Percentiles rank a stretch among this genome's conserved stretches.
phyloP scores from a whole-genome alignment of 495 filamentous ascomycete genomes.

The Astrothelium subdiscretum region DNA sequence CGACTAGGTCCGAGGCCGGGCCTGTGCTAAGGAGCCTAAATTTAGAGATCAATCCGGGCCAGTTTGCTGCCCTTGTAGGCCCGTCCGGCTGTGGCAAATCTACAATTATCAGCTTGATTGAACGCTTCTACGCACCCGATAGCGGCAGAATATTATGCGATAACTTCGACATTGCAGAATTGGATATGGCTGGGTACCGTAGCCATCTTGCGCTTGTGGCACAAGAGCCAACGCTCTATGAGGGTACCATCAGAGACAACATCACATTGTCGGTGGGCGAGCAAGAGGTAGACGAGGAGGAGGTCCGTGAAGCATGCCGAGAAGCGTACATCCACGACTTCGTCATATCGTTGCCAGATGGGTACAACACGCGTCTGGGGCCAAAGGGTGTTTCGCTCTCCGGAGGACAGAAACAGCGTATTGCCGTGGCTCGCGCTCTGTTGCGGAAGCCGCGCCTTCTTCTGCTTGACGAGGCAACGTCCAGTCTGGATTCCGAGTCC shows the following conservation, averaged over 20 bases:
- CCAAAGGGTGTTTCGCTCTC: conserved; percentile 53
- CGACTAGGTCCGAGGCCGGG: conserved; percentile 4
- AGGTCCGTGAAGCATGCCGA: conserved; percentile 43
- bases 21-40: conserved; percentile 21
- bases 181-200: conserved; percentile 12
- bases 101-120: conserved; percentile 34
- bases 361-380: conserved; percentile 50
- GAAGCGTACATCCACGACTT: conserved; percentile 54
- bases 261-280: conserved; percentile 16
- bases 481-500: conserved; percentile 59
- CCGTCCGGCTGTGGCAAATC: conserved; percentile 64
- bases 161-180: conserved; percentile 7
- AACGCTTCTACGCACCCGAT: conserved; percentile 21
- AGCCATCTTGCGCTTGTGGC: conserved; percentile 17
- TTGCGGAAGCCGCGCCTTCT: conserved; percentile 59
- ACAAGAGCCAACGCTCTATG: conserved; percentile 21
- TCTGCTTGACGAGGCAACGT: conserved; percentile 71
- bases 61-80: conserved; percentile 60
- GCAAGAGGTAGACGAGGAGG: conserved; percentile 33
- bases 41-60: conserved; percentile 49
- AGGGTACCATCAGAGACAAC: conserved; percentile 18
- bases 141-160: conserved; percentile 17
- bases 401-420: conserved; percentile 66
- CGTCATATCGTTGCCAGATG: conserved; percentile 45
- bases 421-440: conserved; percentile 65